phyloP scores from a whole-genome alignment of 305 asterid species.

The Petunia hybrid region DNA sequence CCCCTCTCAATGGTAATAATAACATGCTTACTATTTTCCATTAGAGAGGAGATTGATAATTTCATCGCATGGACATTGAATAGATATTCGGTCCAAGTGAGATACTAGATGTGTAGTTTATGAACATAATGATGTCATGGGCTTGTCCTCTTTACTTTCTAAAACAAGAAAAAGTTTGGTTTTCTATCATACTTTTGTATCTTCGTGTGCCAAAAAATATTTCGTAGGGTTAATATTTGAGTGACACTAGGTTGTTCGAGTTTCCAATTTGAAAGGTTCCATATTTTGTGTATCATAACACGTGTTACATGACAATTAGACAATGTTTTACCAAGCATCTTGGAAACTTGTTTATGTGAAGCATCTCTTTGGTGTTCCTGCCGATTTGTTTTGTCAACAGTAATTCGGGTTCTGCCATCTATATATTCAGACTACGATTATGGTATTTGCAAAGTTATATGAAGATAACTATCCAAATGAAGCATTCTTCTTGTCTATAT shows the following conservation, averaged over 20 bases:
- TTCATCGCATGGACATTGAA: constrained; percentile 59
- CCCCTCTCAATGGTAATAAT: constrained; percentile 94
- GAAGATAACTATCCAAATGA: constrained; percentile 46
- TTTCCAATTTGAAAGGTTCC: constrained; percentile 30
- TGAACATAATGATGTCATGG: constrained; percentile 36
- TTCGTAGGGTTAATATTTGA: constrained; percentile 4
- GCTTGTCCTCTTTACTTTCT: constrained; percentile 36
- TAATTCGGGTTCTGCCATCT: constrained; percentile 60
- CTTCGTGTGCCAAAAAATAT: neutral
- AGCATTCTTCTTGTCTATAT: constrained; percentile 37
- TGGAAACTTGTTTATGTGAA: constrained; percentile 57
- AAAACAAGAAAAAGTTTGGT: constrained; percentile 28
- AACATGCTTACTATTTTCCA: constrained; percentile 87
- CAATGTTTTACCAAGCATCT: constrained; percentile 32
- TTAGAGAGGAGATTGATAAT: constrained; percentile 89
- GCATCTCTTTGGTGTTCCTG: constrained; percentile 75
- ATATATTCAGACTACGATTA: constrained; percentile 56
- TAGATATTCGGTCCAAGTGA: constrained; percentile 45
- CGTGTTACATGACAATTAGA: constrained; percentile 36
- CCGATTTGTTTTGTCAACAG: constrained; percentile 81
- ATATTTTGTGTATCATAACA: constrained; percentile 18
- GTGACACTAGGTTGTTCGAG: constrained; percentile 21
- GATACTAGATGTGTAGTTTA: constrained; percentile 37
- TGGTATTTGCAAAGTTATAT: constrained; percentile 46
- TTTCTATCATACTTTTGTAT: constrained; percentile 40